Conservation (phyloP, 2,329 filamentous ascomycete species). For the Aspergillus flavus region DNA sequence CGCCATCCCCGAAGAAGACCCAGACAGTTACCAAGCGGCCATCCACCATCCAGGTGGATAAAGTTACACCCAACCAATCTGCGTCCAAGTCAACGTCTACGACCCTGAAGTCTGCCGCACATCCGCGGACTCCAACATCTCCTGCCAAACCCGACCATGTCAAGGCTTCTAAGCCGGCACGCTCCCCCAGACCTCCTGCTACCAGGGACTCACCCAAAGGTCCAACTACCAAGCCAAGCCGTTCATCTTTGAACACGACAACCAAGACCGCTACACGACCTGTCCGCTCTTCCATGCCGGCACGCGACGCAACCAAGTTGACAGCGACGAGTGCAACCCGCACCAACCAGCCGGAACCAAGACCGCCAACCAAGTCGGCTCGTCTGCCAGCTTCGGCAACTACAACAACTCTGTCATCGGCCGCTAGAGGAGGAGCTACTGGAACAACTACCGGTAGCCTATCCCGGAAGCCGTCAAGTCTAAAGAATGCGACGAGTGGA, state of each 20-base stretch:
- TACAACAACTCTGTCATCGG: slow-evolving; percentile 44
- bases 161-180: slow-evolving; percentile 20
- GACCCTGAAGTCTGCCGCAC: slow-evolving; percentile 24
- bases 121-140: slow-evolving; percentile 24
- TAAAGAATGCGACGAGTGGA: slow-evolving; percentile 30
- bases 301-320: slow-evolving; percentile 30
- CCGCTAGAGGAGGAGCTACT: slow-evolving; percentile 34
- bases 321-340: slow-evolving; percentile 26
- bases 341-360: slow-evolving; percentile 35
- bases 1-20: slow-evolving; percentile 21
- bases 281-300: slow-evolving; percentile 33
- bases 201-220: slow-evolving; percentile 32
- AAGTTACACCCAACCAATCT: slow-evolving; percentile 20
- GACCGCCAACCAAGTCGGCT: slow-evolving; percentile 43
- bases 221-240: slow-evolving; percentile 35
- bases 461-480: slow-evolving; percentile 40
- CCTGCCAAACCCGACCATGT: slow-evolving; percentile 23
- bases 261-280: slow-evolving; percentile 30
- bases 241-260: slow-evolving; percentile 33
- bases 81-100: slow-evolving; percentile 24
- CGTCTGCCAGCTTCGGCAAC: slow-evolving; percentile 45
- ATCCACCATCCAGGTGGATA: slow-evolving; percentile 34
- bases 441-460: slow-evolving; percentile 28
- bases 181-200: slow-evolving; percentile 29
- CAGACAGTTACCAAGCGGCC: slow-evolving; percentile 35